phyloP scores from a whole-genome alignment of 2,329 filamentous ascomycete species.

The Tympanopsis confertula region DNA sequence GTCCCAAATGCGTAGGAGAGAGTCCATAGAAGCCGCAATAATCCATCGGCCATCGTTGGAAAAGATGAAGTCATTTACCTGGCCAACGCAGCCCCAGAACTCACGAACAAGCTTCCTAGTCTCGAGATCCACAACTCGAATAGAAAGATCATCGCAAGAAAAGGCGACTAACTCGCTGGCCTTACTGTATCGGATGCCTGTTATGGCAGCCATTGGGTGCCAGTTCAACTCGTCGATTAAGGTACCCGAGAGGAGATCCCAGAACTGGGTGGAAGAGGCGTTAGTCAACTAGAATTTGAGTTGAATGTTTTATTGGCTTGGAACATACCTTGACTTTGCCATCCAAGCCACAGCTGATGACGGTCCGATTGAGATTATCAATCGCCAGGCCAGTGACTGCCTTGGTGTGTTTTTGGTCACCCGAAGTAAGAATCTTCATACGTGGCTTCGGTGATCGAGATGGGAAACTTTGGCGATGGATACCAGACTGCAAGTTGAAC shows the following conservation, averaged over 20 bases:
- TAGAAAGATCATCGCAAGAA: slow-evolving; percentile 76
- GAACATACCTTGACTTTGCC: slow-evolving; percentile 62
- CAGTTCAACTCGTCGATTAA: slow-evolving; percentile 75
- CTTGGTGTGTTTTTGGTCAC: slow-evolving; percentile 54
- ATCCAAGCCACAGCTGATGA: slow-evolving; percentile 80
- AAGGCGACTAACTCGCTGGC: slow-evolving; percentile 78
- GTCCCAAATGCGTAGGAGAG: slow-evolving; percentile 80
- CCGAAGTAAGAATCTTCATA: slow-evolving; percentile 35
- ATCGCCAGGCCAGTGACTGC: slow-evolving; percentile 77
- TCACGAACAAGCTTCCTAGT: slow-evolving; percentile 87
- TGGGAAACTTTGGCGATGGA: slow-evolving; percentile 79
- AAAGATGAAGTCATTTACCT: slow-evolving; percentile 75
- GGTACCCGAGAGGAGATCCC: slow-evolving; percentile 80
- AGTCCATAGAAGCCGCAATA: slow-evolving; percentile 73
- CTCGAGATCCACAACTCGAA: slow-evolving; percentile 80
- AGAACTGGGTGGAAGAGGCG: slow-evolving; percentile 41
- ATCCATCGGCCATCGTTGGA: slow-evolving; percentile 92
- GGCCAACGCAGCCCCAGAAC: slow-evolving; percentile 68
- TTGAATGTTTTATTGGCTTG: slow-evolving; percentile 9
- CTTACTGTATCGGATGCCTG: slow-evolving; percentile 67
- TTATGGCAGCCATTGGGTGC: slow-evolving; percentile 66
- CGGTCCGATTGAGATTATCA: slow-evolving; percentile 74
- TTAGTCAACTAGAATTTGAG: background rate
- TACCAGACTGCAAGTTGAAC: slow-evolving; percentile 92
- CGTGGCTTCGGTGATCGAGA: slow-evolving; percentile 52